Base-by-base conservation (phyloP, 1,284 basidiomycete species). In the Singerocomus inundabilis region DNA sequence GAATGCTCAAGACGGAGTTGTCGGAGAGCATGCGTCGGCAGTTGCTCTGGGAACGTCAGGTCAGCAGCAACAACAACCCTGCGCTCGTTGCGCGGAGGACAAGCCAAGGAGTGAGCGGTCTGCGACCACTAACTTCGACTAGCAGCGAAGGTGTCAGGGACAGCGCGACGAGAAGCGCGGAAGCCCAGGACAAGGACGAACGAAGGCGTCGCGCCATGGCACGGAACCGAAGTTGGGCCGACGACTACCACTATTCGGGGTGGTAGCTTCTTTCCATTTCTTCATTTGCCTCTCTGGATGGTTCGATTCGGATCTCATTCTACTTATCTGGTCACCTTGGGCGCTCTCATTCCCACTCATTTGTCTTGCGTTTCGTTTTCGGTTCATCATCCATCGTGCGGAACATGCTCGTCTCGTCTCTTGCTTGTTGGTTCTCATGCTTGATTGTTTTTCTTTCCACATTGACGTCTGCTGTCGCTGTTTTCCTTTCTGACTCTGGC, bases 1-100 rank as follows among this genome's bases (percentile, higher is more conserved):
- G 83, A 60, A 94, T 95, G 90, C 75, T 95, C 44, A 77, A 83
- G 50, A 86, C 85, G 21, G 93, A 96, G 70, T 74, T 96, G 63
- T 88, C 88, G 40, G 93, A 95, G 71, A 88, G 85, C 54, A 70
- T 96, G 52, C 76, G 93, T 18, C 75, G 87, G 43, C 91, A 94
- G 60, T 63, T 96, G 57, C 70, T 95, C 6, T 93, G 92, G 91
- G 89, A 93, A 63, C 79, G 92, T 11, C 84, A 86, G 59, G 76
- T 84, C 38, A 82, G 77, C 68, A 79, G 79, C 56, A 73, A 73
- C 18, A 78, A 75, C 38, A 68, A 70, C 70, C 42, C 73, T 70
- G 48, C 68, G 67, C 55, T 68, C 55, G 61, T 59, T 46, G 62
- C 73, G 36, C 49, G 76, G 67, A 58, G 71, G 26, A 61, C 70